Conservation (phyloP, 371 early-diverging fungal genomes). For the Dinochytrium kinnereticum region DNA sequence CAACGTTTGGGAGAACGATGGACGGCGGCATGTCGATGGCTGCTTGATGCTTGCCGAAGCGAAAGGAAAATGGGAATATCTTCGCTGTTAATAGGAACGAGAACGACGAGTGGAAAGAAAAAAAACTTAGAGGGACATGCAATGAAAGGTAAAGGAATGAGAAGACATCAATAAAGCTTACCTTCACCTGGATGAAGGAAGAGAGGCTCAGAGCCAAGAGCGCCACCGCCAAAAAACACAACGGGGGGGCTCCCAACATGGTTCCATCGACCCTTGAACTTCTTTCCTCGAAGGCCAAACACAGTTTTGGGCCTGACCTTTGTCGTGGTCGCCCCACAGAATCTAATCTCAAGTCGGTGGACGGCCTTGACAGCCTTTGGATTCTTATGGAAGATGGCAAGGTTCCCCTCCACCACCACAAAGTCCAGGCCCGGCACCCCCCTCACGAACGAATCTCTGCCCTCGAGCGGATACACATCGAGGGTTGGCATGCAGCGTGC, state of each 20-base stretch:
- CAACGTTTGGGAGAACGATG: constrained; percentile 21
- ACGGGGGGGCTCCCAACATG: constrained; percentile 15
- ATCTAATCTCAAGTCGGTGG: constrained; percentile 16
- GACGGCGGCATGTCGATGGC: constrained; percentile 27
- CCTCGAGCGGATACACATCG: background rate
- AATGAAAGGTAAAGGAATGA: background rate
- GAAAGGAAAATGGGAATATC: constrained; percentile 31
- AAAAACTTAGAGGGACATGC: background rate
- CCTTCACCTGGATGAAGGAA: constrained; percentile 21
- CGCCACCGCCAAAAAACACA: background rate
- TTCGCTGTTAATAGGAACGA: no score
- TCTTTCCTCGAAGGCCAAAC: constrained; percentile 3
- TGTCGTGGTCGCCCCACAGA: constrained; percentile 22
- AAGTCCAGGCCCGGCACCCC: constrained; percentile 27
- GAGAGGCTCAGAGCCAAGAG: constrained; percentile 12
- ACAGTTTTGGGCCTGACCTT: constrained; percentile 23
- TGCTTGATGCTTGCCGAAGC: constrained; percentile 28
- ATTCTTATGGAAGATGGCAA: constrained; percentile 24
- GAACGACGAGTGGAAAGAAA: constrained; percentile 9
- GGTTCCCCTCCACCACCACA: constrained; percentile 21
- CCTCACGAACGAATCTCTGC: constrained; percentile 8
- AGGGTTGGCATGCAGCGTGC: background rate
- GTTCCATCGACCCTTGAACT: constrained; percentile 28
- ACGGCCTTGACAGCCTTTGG: constrained; percentile 13
- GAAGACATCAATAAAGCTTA: background rate